Conservation (phyloP, 768 basidiomycete species). For the Mycena galopus region DNA sequence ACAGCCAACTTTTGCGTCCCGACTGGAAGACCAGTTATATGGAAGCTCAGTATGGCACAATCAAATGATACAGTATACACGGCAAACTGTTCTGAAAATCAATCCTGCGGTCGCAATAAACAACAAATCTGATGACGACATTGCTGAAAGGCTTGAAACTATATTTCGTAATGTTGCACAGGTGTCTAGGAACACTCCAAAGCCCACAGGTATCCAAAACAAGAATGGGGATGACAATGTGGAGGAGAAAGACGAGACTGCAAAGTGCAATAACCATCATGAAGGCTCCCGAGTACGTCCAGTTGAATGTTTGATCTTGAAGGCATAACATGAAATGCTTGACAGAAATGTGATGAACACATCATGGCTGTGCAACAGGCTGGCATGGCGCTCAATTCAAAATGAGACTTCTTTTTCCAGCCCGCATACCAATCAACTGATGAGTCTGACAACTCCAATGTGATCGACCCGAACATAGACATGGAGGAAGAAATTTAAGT, state of each 20-base stretch:
- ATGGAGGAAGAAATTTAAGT: no score
- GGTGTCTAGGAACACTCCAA: neutral
- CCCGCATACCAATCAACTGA: conserved; percentile 1
- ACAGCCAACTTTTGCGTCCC: neutral
- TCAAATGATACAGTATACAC: neutral
- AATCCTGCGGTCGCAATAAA: neutral
- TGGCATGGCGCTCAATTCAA: neutral
- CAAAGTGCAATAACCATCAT: no score
- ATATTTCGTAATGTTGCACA: neutral
- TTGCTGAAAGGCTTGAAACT: neutral
- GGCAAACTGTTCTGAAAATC: neutral
- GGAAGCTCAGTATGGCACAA: no score
- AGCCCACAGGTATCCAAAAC: no score
- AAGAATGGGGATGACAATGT: no score
- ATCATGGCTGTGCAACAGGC: neutral
- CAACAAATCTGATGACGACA: neutral
- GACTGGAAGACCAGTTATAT: no score
- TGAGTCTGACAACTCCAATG: conserved; percentile 4
- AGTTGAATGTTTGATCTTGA: neutral
- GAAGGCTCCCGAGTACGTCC: neutral
- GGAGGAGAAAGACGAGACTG: no score
- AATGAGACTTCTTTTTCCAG: neutral
- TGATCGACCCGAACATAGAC: neutral
- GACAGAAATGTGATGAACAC: conserved; percentile 4
- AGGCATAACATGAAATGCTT: accelerated